Evolutionary conservation across 1,284 basidiomycete genomes (phyloP).

Genomic region (Trichosporon faecale): DNA sequence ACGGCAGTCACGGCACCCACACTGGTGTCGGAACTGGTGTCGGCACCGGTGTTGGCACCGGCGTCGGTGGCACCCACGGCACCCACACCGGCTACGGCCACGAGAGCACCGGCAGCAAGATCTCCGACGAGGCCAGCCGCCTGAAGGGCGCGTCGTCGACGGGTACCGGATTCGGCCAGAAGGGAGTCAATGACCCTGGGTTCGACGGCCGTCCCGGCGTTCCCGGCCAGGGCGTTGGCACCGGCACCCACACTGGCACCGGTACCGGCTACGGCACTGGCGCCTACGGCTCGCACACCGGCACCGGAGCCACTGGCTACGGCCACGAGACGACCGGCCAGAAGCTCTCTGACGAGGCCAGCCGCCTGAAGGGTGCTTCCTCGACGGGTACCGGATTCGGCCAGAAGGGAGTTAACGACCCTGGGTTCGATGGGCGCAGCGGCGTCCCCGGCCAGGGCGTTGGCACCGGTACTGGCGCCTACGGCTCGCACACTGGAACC

Average conservation of each 20-base stretch:
- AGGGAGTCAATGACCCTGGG: conserved; percentile 1
- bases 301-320: background rate
- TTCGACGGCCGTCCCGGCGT: background rate
- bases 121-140: background rate
- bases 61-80: background rate
- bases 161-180: background rate
- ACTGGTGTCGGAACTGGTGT: too few relatives aligned
- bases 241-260: background rate
- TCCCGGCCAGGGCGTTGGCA: conserved; percentile 3
- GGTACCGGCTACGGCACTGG: background rate
- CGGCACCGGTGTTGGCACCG: background rate
- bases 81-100: background rate
- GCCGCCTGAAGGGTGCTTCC: background rate
- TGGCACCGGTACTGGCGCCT: background rate
- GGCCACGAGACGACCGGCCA: background rate
- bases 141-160: background rate
- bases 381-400: background rate
- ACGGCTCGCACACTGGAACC: background rate
- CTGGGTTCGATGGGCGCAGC: background rate
- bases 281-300: background rate
- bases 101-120: background rate
- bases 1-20: background rate
- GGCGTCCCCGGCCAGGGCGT: conserved; percentile 6
- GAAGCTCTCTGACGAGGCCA: background rate
- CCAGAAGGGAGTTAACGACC: background rate